A percentile compares a stretch with the other conserved stretches of the same genome.
Conservation (phyloP, 1,284 basidiomycete species). For the Irpex rosettiformis region DNA sequence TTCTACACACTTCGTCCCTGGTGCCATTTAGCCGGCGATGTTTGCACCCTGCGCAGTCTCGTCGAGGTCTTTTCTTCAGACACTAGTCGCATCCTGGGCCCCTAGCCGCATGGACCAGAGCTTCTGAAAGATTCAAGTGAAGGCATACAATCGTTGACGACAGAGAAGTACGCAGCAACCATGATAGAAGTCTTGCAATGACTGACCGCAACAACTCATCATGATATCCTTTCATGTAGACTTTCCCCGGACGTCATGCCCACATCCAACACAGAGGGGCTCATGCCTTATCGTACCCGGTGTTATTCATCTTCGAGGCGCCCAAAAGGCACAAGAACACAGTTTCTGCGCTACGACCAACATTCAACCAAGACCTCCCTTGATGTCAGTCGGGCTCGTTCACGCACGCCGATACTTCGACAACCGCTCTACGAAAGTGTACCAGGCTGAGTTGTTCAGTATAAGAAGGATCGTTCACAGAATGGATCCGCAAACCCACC, state of each 20-base stretch:
- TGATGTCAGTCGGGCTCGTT: neutral
- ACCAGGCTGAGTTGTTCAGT: neutral
- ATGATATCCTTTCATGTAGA: neutral
- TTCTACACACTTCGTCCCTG: too few species aligned
- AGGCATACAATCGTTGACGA: neutral
- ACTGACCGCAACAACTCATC: neutral
- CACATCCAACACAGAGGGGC: neutral
- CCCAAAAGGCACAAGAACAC: neutral
- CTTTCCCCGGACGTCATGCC: neutral
- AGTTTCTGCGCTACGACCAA: neutral
- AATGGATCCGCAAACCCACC: neutral
- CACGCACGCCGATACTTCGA: neutral
- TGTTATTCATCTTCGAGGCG: neutral
- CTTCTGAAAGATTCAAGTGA: neutral
- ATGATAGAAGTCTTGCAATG: neutral
- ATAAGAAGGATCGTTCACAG: neutral
- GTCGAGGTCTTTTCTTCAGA: neutral
- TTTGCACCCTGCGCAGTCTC: too few species aligned
- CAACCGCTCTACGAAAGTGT: neutral
- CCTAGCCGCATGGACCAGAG: neutral
- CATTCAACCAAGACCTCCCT: neutral
- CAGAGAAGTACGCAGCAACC: neutral
- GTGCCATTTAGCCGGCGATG: too few species aligned
- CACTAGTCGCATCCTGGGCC: neutral
- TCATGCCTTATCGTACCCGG: neutral